Base-by-base conservation (phyloP, 345 rosid species). In the Eucalyptus decipiens region DNA sequence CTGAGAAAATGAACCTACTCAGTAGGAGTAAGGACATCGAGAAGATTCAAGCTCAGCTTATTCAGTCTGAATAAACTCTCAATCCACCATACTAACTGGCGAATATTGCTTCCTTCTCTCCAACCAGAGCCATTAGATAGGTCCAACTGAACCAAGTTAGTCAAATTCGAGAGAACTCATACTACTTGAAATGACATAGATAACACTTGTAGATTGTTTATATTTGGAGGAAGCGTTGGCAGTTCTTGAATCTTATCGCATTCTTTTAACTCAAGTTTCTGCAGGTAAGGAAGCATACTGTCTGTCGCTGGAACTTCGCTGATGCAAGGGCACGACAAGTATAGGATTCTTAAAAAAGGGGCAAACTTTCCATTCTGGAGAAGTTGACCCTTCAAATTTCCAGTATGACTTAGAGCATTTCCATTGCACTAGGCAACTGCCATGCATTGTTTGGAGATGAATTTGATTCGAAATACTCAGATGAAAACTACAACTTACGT, bases 1-100 rank as follows among this genome's bases (percentile, higher is more conserved):
- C 9, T 3, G 8, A 17, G 54, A 0, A 6, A 17, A 6, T 23
- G 23, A 19, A 3, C 56, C 10, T 1, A 18, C 56, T 0, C 0
- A 0, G 23, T 7, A 18, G 56, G 24, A 52, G 56, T 0, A 52
- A 10, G 56, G 24, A 52, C 24, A 52, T 52, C 0, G 24, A 52
- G 4, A 52, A 52, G 56, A 52, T 54, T 54, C 28, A 23, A 54
- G 1, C 1, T 54, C 60, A 54, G 28, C 28, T 54, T 2, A 54
- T 23, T 21, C 6, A 9, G 28, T 54, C 11, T 54, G 0, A 0
- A 54, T 23, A 54, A 54, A 3, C 60, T 54, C 60, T 0, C 60
- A 54, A 1, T 54, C 60, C 28, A 54, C 11, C 28, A 0, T 23
- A 54, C 26, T 54, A 21, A 54, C 11, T 0, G 2, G 60, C 6